A percentile compares a stretch with the other conserved stretches of the same genome.
These are phyloP conservation scores for Alisma plantagoaquatica DNA, from an alignment of 106 monocot genomes.

Conservation along the genomic window DNA sequence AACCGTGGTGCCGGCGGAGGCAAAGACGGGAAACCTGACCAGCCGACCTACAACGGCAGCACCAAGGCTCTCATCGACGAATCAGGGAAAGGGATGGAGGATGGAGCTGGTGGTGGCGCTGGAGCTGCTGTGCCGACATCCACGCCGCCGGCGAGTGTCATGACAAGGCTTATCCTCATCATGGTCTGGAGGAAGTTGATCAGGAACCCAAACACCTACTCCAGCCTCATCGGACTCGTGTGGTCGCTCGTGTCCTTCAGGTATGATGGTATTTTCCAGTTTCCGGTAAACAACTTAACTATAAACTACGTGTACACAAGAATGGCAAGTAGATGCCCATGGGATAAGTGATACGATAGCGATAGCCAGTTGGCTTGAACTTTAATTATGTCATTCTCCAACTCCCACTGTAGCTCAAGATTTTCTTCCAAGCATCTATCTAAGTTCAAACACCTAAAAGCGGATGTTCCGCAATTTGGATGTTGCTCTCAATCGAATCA, in stretches of 20 bases:
- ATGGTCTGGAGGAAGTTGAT: conserved; percentile 99
- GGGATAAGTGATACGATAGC: too few relatives aligned
- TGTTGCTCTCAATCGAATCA: too few relatives aligned
- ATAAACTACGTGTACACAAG: too few relatives aligned
- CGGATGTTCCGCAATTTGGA: too few relatives aligned
- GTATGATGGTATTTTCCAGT: conserved; percentile 8
- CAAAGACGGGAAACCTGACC: conserved; percentile 9
- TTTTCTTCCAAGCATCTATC: too few relatives aligned
- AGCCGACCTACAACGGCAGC: conserved; percentile 7
- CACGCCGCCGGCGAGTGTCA: conserved; percentile 89
- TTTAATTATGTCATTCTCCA: too few relatives aligned
- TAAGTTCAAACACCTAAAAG: too few relatives aligned
- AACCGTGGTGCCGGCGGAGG: conserved; percentile 18
- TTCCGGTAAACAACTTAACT: too few relatives aligned
- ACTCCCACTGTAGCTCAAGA: too few relatives aligned
- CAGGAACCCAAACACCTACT: conserved; percentile 96
- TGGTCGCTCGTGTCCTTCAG: conserved; percentile 85
- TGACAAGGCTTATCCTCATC: conserved; percentile 91
- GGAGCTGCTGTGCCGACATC: too few relatives aligned
- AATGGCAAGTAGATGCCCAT: too few relatives aligned
- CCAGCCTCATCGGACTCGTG: conserved; percentile 71
- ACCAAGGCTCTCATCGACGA: conserved; percentile 8
- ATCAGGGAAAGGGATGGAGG: conserved; percentile 8
- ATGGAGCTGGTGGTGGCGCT: neutral
- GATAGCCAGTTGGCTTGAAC: too few relatives aligned